Evolutionary conservation across 2,329 filamentous ascomycete genomes (phyloP), one percentile per base, ranked within the genome.

Genomic region (Pseudogymnoascus sp.): DNA sequence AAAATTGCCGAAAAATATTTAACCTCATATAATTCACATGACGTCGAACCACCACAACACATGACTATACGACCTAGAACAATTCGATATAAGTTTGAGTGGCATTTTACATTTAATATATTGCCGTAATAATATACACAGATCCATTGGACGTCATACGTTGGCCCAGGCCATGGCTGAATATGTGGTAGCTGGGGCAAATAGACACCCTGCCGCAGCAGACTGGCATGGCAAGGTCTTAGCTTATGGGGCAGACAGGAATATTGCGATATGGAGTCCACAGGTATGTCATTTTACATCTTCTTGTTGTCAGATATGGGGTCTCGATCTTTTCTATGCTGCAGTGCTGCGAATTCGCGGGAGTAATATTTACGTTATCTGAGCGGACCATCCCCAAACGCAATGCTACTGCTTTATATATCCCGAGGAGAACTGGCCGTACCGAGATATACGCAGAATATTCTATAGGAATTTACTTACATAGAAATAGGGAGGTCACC

Each of bases 241-340:
- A 61, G 95, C 92, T 31, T 99, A 91, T 77, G 95, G 95, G 33
- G 88, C 93, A 7, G 91, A 96, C 75, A 87, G 88, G 69, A 95
- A 95, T 76, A 83, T 99, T 69, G 93, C 92, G 45, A 73, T 97
- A 41, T 99, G 95, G 95, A 81, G 86, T 72, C 92, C 92, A 62
- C 75, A 82, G 73, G 90, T 93, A 80, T 76, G 86, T 77, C 23
- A 18, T 49, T 61, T 55, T 23, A 23, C 14, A 18, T 61, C 6
- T 23, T 59, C 4, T 21, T 21, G n/a, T 8, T 14, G 18, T 45
- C 41, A 33, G 18, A n/a, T 23, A 25, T 61, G 23, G 28, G 5
- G 35, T 49, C 18, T 33, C 28, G n/a, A 55, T 55, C 3, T 33
- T 33, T 33, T 12, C 16, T 55, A 33, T 33, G 28, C n/a, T 18